Percentiles rank a stretch among this genome's conserved stretches.
Evolutionary conservation across 176 grass and related monocot species (phyloP).

Genomic region (Alopecurus myosuroides): DNA sequence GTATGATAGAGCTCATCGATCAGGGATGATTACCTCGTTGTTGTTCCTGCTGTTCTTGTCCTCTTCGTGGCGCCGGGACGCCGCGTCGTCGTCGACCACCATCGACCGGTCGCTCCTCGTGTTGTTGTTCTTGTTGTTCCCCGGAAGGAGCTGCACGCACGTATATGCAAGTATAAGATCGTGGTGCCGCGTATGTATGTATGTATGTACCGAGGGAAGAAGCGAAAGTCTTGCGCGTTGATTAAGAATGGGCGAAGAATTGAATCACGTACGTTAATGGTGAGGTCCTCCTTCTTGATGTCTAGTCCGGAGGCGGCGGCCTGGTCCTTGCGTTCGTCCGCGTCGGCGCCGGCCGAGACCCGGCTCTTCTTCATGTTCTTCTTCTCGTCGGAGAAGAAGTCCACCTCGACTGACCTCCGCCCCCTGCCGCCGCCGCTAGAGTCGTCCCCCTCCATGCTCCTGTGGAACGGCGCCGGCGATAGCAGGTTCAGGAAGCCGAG

Average conservation of each 20-base stretch:
- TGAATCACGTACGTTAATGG: slow-evolving; percentile 57
- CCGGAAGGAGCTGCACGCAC: slow-evolving; percentile 46
- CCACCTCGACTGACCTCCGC: slow-evolving; percentile 60
- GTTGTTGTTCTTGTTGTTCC: slow-evolving; percentile 41
- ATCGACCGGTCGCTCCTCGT: slow-evolving; percentile 55
- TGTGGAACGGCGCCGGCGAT: background rate
- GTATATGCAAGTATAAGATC: background rate
- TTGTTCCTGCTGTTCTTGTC: slow-evolving; percentile 23
- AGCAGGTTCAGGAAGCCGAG: slow-evolving; percentile 32
- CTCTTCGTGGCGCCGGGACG: background rate
- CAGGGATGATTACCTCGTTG: too few relatives aligned
- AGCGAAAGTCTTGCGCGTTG: background rate
- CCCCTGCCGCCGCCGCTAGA: background rate
- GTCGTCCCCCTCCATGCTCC: slow-evolving; percentile 22
- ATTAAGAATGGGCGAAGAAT: background rate
- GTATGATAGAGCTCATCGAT: too few relatives aligned
- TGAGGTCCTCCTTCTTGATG: slow-evolving; percentile 64
- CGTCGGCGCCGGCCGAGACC: background rate
- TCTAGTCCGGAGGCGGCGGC: slow-evolving; percentile 7
- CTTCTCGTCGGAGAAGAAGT: slow-evolving; percentile 93
- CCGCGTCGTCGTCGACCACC: slow-evolving; percentile 47
- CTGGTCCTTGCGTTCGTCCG: background rate
- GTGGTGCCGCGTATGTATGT: too few relatives aligned
- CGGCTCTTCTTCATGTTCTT: slow-evolving; percentile 40
- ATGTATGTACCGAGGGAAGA: background rate